Conservation (phyloP, 2,329 filamentous ascomycete species). For the Chaetomium globosum region DNA sequence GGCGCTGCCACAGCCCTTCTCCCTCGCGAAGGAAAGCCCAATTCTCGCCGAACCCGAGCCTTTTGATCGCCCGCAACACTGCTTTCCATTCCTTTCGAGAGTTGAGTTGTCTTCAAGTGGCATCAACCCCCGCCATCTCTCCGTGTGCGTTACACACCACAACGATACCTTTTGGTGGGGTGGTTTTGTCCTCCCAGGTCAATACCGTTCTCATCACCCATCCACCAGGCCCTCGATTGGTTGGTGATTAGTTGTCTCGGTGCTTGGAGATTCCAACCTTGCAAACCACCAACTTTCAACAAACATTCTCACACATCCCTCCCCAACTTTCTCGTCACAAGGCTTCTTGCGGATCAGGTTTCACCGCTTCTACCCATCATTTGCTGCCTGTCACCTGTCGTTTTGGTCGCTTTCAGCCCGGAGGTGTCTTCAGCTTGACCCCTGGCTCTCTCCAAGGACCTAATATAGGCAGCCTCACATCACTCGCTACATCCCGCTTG, state of each 20-base stretch:
- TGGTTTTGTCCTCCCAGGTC: not conserved
- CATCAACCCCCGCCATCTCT: not conserved
- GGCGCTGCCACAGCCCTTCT: slow-evolving; percentile 13
- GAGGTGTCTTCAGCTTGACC: slow-evolving; percentile 17
- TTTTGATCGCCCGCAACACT: not conserved
- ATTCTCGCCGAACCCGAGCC: slow-evolving; percentile 11
- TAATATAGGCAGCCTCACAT: slow-evolving; percentile 14
- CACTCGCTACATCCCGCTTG: slow-evolving; percentile 26
- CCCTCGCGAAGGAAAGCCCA: not conserved
- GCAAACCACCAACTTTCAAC: not conserved
- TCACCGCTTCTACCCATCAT: slow-evolving; percentile 9
- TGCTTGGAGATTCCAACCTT: not conserved
- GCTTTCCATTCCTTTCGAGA: not conserved
- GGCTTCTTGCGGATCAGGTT: slow-evolving; percentile 2
- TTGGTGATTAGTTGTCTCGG: not conserved
- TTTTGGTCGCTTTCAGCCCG: slow-evolving; percentile 2
- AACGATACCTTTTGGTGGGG: not conserved
- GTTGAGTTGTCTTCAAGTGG: not conserved
- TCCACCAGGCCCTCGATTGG: not conserved
- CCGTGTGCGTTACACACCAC: not conserved
- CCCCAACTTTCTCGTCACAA: not conserved
- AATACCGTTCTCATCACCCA: not conserved
- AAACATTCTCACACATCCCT: not conserved
- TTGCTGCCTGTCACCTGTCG: not conserved
- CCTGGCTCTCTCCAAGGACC: not conserved